Evolutionary conservation across 805 yeast genomes (phyloP), one percentile per base, ranked within the genome.

Genomic region (Saturnispora halmiae): DNA sequence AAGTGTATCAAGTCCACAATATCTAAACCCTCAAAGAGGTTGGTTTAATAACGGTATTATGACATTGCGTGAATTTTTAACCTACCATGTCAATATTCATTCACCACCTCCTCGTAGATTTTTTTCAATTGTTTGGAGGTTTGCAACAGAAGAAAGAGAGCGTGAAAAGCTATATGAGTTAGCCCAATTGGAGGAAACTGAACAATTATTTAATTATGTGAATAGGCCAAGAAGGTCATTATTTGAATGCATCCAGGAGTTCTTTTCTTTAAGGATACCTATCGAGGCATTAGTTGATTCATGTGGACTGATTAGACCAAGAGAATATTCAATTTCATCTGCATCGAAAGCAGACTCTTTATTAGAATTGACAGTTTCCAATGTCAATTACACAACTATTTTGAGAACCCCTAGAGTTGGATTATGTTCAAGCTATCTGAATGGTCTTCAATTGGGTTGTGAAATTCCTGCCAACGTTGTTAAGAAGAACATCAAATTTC

Each of bases 201-300:
- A 90, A 55, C 95, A 84, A 41, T 60, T 88, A 34, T 90, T 77
- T 56, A 79, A 90, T 58, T 92, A 92, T 59, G 94, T 94, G n/a
- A 83, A 86, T 55, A 66, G 97, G 44, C 96, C 97, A 4, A 70
- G 96, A 47, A 61, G 99, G 49, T 86, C 95, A 37, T 72, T 88
- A 4, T 55, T 87, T 18, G 99, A 92, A 57, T 82, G 83, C 0
- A 57, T 92, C 6, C 70, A 76, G 39, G 99, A 92, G 56, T 92
- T 92, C 55, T 77, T 73, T 46, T 72, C 85, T 4, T 66, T 92
- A 31, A 68, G 61, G 36, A 75, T 92, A 22, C 97, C 98, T 1
- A 55, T 83, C 27, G 80, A 75, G 43, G 80, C 82, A 52, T 51
- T 86, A 4, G 66, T 84, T 32, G 97, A 92, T 45, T 60, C 85